Percentiles rank a stretch among this genome's conserved stretches.
phyloP scores from a whole-genome alignment of 805 yeast genomes.

The Yarrowia sp. region DNA sequence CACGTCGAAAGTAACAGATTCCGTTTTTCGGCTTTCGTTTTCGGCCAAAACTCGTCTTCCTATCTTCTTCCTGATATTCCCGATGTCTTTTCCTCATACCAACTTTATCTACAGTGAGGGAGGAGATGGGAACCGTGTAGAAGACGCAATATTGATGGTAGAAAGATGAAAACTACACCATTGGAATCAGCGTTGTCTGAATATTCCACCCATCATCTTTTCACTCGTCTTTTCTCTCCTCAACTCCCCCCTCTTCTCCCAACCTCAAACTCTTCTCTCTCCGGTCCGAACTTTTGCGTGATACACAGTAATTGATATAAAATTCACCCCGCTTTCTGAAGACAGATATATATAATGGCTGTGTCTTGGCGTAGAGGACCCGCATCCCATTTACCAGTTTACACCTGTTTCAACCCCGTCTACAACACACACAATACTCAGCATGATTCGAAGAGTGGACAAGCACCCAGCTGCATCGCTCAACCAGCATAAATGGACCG shows the following conservation, averaged over 20 bases:
- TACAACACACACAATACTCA: background rate
- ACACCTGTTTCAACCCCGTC: too few relatives aligned
- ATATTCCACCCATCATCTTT: too few relatives aligned
- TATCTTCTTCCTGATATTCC: background rate
- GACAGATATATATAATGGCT: background rate
- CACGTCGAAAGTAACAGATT: background rate
- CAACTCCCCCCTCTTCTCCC: background rate
- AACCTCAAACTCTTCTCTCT: too few relatives aligned
- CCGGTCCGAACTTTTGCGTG: background rate
- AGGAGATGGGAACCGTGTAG: background rate
- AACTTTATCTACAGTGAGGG: background rate
- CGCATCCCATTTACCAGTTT: background rate
- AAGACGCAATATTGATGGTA: background rate
- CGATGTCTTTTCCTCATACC: background rate
- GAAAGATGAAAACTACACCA: background rate
- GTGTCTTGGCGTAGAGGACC: background rate
- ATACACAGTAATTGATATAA: background rate
- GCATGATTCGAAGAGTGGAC: conserved; percentile 5
- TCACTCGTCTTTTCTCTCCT: background rate
- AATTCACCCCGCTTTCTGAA: conserved; percentile 21
- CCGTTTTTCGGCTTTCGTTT: background rate
- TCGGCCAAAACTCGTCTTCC: background rate
- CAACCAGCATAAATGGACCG: conserved; percentile 8
- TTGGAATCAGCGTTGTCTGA: background rate
- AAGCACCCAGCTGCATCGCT: background rate